Base-by-base conservation (phyloP, 805 yeast species). In the Scheffersomyces lignosus region DNA sequence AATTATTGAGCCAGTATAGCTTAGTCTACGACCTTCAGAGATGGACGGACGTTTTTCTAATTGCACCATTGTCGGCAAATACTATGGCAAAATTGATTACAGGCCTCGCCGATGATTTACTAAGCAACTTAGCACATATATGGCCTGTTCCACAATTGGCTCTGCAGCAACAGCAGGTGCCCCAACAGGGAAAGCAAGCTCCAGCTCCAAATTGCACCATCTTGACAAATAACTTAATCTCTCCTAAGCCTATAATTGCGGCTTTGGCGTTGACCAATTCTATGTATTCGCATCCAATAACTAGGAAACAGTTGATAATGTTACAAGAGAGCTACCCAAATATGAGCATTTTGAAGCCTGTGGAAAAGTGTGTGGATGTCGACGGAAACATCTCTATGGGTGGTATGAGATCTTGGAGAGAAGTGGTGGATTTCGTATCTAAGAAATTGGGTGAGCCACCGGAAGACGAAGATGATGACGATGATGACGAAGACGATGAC, bases 361-460 rank as follows among this genome's bases (percentile, higher is more conserved):
- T 54, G 12, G 61, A 56, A 27, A 56, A 56, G 28, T 51, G 46
- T 25, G 51, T 50, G 16, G 56, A 53, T 34, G 45, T 46, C 5
- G 56, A 53, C 34, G 61, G 61, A 2, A 53, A 53, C 27, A 56
- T 56, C n/a, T 38, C 55, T 6, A 56, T 56, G 61, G 61, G 61
- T 3, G 61, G 61, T 6, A 54, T 56, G 60, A 40, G 60, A 25
- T 43, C 57, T 3, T 56, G 61, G 58, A 33, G 48, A 28, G 61
- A 56, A 31, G 57, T 56, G 27, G 61, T 54, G 18, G 53, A 52
- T 29, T 41, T 48, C 37, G 54, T 54, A 14, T 34, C 41, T 40
- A 41, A 54, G 29, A 54, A 52, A 30, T 36, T 56, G 9, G 61
- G 61, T 5, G 39, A 38, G 20, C 55, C 56, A 2, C 32, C 20